phyloP scores from a whole-genome alignment of 495 filamentous ascomycete species.

The Neurospora sp. region DNA sequence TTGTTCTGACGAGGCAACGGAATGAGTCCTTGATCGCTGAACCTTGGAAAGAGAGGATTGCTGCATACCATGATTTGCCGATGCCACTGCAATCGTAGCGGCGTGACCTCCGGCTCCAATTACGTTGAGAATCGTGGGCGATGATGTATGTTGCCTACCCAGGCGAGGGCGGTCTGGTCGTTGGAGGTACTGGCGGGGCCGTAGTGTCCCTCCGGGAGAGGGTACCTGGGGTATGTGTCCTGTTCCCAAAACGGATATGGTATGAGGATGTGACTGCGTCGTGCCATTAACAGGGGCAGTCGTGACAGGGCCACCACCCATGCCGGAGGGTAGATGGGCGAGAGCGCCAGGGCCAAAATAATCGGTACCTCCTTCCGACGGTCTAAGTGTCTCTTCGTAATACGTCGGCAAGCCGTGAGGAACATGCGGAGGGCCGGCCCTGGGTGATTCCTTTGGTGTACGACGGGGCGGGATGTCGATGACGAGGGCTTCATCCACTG shows the following conservation, averaged over 20 bases:
- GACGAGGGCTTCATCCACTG: slow-evolving; percentile 79
- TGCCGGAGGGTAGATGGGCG: slow-evolving; percentile 29
- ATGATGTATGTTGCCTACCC: slow-evolving; percentile 67
- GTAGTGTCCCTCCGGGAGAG: slow-evolving; percentile 59
- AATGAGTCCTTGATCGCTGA: slow-evolving; percentile 39
- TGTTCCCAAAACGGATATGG: slow-evolving; percentile 71
- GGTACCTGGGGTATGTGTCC: slow-evolving; percentile 74
- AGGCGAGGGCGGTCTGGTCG: slow-evolving; percentile 45
- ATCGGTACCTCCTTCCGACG: slow-evolving; percentile 64
- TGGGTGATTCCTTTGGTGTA: slow-evolving; percentile 76
- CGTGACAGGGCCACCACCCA: slow-evolving; percentile 14
- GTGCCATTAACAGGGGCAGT: slow-evolving; percentile 23
- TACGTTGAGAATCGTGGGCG: slow-evolving; percentile 55
- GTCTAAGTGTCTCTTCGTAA: slow-evolving; percentile 50
- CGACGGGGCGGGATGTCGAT: slow-evolving; percentile 76
- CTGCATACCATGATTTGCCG: slow-evolving; percentile 22
- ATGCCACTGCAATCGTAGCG: slow-evolving; percentile 7
- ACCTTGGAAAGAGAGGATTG: slow-evolving; percentile 19
- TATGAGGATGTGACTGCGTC: slow-evolving; percentile 22
- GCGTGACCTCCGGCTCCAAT: slow-evolving; percentile 14
- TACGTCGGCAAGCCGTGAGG: slow-evolving; percentile 35
- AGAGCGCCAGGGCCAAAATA: slow-evolving; percentile 86
- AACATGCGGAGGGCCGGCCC: slow-evolving; percentile 36
- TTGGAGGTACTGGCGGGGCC: slow-evolving; percentile 30
- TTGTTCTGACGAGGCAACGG: slow-evolving; percentile 40